Base-by-base conservation (phyloP, 1,284 basidiomycete species). In the Cryptococcus neoformans region DNA sequence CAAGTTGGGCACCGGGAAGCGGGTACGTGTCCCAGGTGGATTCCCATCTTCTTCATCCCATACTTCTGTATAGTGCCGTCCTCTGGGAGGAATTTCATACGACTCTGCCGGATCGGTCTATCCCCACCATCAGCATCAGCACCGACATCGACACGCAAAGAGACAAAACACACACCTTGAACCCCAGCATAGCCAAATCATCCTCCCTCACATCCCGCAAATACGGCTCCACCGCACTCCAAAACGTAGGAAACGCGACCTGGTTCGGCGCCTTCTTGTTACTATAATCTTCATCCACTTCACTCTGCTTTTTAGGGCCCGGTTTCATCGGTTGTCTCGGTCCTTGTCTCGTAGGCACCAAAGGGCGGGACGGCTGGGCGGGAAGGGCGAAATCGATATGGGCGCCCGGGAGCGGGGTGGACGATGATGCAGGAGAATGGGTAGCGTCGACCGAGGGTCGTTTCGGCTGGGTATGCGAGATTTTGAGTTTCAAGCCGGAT, bases 1-100 rank as follows among this genome's bases (percentile, higher is more conserved):
- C 44, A 71, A 55, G 39, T 67, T 63, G 4, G 74, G 69, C 1
- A 77, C 65, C 7, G 63, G 58, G 44, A 72, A 53, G 10, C 68
- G 65, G 16, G 67, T 59, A 7, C 70, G 70, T 21, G 72, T 66
- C 6, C 67, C 68, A 4, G 62, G 62, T n/a, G 68, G 65, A 51
- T 60, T 62, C 5, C 82, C 81, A 73, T 97, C 94, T 71, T 92
- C 87, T 62, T 95, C 91, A 61, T 92, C 91, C 93, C 94, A 97
- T 1, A 87, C 81, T 53, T 94, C 88, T 34, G 85, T 81, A 70
- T 96, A 98, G 78, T 94, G 92, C 62, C 86, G 81, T 6, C 94
- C 95, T 0, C 95, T 82, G 57, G 87, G 84, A 6, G 94, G 93
- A 77, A 95, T 85, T 44, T 90, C 79, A 68, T 86, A 95, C 0